A percentile compares a stretch with the other conserved stretches of the same genome.
Evolutionary conservation across 495 filamentous ascomycete genomes (phyloP).

Genomic region (Evansstolkia leycettana): DNA sequence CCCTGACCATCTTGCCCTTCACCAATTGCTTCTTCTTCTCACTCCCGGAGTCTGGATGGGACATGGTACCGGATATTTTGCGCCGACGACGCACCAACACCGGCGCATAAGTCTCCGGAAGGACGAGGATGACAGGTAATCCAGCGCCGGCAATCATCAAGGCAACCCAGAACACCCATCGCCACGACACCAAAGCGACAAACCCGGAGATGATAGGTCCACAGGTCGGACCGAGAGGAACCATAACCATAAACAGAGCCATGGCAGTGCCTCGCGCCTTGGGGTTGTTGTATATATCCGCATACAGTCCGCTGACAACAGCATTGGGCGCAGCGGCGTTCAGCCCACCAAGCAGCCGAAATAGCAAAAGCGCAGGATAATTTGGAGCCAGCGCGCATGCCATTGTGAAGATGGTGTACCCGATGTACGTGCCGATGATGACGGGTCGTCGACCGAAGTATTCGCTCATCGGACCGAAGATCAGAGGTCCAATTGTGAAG

Average conservation of each 20-base stretch:
- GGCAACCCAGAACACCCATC: slow-evolving; percentile 33
- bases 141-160: slow-evolving; percentile 35
- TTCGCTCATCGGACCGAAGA: slow-evolving; percentile 52
- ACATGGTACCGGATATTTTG: slow-evolving; percentile 39
- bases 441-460: slow-evolving; percentile 49
- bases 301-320: slow-evolving; percentile 30
- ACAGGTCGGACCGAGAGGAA: too few relatives aligned
- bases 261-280: slow-evolving; percentile 28
- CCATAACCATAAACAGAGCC: too few relatives aligned
- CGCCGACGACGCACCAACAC: slow-evolving; percentile 39
- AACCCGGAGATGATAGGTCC: slow-evolving; percentile 33
- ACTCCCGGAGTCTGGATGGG: slow-evolving; percentile 23
- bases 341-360: slow-evolving; percentile 44
- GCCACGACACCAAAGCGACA: slow-evolving; percentile 24
- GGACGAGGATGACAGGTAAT: slow-evolving; percentile 24
- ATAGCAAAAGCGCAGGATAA: slow-evolving; percentile 39
- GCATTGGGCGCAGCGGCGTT: slow-evolving; percentile 40
- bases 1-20: too few relatives aligned
- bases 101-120: slow-evolving; percentile 33
- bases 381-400: slow-evolving; percentile 44
- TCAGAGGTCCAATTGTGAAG: slow-evolving; percentile 39
- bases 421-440: slow-evolving; percentile 45
- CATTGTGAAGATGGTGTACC: slow-evolving; percentile 46
- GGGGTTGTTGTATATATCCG: slow-evolving; percentile 35
- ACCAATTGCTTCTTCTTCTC: slow-evolving; percentile 35